Percentiles rank a stretch among this genome's conserved stretches.
Evolutionary conservation across 2,329 filamentous ascomycete species (phyloP).

Genomic region (Graphilbum ipis-grandicollis): DNA sequence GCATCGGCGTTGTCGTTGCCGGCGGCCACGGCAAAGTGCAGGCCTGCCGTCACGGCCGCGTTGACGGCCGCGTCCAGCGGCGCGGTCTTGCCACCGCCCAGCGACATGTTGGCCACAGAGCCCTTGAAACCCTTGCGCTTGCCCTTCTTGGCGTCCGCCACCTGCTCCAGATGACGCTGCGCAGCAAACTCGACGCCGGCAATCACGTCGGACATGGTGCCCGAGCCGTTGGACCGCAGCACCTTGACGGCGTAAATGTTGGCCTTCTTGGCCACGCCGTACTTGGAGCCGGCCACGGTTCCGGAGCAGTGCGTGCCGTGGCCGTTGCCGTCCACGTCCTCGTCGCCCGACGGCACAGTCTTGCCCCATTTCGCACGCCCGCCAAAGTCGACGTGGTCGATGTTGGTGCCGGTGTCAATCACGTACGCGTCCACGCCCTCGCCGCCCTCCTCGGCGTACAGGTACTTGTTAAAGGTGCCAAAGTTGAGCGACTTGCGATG

Average conservation of each 20-base stretch:
- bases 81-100: constrained; percentile 91
- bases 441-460: constrained; percentile 75
- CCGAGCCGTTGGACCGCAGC: constrained; percentile 88
- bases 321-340: constrained; percentile 85
- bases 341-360: constrained; percentile 76
- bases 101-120: constrained; percentile 97
- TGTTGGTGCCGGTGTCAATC: constrained; percentile 94
- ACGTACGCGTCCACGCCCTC: constrained; percentile 98
- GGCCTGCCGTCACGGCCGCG: constrained; percentile 75
- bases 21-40: constrained; percentile 96
- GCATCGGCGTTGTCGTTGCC: constrained; percentile 98
- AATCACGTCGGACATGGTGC: constrained; percentile 96
- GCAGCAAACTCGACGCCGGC: constrained; percentile 96
- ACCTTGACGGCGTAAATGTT: constrained; percentile 96
- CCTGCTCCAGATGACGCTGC: constrained; percentile 57
- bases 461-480: constrained; percentile 94
- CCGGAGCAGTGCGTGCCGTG: constrained; percentile 99
- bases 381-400: constrained; percentile 90
- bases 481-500: constrained; percentile 80
- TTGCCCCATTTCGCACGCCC: constrained; percentile 92
- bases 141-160: constrained; percentile 63
- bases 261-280: constrained; percentile 98
- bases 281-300: constrained; percentile 95
- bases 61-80: constrained; percentile 86
- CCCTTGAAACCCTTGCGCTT: constrained; percentile 98